Evolutionary conservation across 805 yeast species (phyloP).

Genomic region (Candida odintsovae): DNA sequence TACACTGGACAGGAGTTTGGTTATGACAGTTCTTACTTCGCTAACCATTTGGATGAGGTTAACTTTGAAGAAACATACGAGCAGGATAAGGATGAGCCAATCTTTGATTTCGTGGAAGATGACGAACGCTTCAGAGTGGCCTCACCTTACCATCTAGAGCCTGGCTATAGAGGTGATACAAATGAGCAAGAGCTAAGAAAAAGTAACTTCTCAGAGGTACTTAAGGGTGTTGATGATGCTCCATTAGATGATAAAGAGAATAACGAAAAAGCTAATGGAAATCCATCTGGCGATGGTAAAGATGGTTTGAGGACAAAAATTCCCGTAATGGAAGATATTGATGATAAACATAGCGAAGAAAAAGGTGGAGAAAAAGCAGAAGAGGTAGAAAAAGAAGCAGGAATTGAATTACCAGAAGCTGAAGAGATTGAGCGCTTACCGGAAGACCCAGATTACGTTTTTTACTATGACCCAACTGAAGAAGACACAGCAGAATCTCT

Average conservation of each 20-base stretch:
- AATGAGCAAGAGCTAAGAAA: constrained; percentile 1
- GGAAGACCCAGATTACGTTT: constrained; percentile 5
- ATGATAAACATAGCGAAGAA: too few relatives aligned
- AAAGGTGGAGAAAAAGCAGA: too few relatives aligned
- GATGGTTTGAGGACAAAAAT: background rate
- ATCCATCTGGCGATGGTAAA: background rate
- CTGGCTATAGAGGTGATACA: background rate
- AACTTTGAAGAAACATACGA: background rate
- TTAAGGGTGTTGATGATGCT: background rate
- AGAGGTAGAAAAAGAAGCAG: background rate
- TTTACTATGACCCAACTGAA: constrained; percentile 3
- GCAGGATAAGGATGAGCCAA: background rate
- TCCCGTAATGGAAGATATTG: background rate
- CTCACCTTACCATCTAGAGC: constrained; percentile 6
- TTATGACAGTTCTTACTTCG: constrained; percentile 8
- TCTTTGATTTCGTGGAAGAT: background rate
- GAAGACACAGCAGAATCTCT: background rate
- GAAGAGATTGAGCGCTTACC: background rate
- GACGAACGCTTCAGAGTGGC: background rate
- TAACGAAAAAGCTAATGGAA: background rate
- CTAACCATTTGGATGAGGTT: background rate
- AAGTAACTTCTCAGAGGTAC: background rate
- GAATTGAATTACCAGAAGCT: background rate
- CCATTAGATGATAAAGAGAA: background rate
- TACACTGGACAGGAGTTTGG: constrained; percentile 3